Conservation (phyloP, 192 early-diverging fungal species). For the Glomus cerebriforme region DNA sequence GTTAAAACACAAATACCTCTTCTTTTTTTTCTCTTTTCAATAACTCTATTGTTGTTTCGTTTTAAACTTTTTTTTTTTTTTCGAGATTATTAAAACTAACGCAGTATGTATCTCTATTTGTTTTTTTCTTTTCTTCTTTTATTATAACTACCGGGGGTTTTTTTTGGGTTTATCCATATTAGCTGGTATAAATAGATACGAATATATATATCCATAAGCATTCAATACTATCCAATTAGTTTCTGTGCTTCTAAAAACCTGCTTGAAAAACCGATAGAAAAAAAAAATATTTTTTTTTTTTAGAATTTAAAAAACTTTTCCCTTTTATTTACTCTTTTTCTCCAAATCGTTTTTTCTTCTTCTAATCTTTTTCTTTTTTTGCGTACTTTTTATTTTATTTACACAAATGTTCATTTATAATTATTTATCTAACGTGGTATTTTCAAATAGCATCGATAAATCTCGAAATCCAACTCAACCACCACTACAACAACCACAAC, state of each 20-base stretch:
- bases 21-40: not conserved
- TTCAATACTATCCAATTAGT: not conserved
- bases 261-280: not conserved
- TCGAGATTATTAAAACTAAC: not conserved
- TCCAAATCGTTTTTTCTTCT: not conserved
- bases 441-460: not conserved
- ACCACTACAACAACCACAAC: not conserved
- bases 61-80: not conserved
- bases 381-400: not conserved
- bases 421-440: not conserved
- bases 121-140: not conserved
- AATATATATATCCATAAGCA: not conserved
- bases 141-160: not conserved
- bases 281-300: not conserved
- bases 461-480: not conserved
- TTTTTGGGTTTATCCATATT: not conserved
- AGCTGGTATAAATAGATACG: not conserved
- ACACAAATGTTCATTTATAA: constrained; percentile 1
- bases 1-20: not conserved
- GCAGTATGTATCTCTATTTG: not conserved
- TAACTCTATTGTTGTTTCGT: too few relatives aligned
- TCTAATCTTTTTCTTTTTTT: not conserved
- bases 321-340: not conserved
- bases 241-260: not conserved
- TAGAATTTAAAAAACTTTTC: not conserved